A percentile compares a stretch with the other conserved stretches of the same genome.
Evolutionary conservation across 352 stramenopile genomes (phyloP).

Genomic region (Phytophthora foliorum): DNA sequence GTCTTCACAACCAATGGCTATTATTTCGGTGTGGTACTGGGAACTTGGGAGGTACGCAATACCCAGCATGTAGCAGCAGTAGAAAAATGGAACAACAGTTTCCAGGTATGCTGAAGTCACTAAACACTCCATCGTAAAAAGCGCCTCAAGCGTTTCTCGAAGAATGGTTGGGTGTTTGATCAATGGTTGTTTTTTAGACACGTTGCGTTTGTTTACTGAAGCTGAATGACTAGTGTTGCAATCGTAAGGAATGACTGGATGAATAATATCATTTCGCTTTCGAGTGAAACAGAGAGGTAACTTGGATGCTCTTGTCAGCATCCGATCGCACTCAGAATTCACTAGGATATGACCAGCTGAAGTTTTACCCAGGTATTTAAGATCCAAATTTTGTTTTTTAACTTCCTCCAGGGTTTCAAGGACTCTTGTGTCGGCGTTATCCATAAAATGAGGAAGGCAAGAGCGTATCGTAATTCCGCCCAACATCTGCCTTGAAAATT

Average conservation of each 20-base stretch:
- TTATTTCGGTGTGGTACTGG: constrained; percentile 36
- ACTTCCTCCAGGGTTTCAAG: not conserved
- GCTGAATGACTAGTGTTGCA: not conserved
- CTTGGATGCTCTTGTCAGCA: not conserved
- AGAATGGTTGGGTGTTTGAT: not conserved
- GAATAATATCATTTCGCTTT: not conserved
- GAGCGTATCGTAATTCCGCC: not conserved
- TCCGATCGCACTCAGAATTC: not conserved
- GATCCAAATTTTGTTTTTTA: not conserved
- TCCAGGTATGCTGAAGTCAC: constrained; percentile 41
- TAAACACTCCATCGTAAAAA: constrained; percentile 43
- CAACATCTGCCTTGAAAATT: constrained; percentile 8
- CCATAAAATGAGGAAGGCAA: not conserved
- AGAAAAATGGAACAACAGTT: constrained; percentile 38
- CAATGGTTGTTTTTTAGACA: not conserved
- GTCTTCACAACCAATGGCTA: constrained; percentile 5
- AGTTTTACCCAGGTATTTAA: not conserved
- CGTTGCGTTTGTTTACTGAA: not conserved
- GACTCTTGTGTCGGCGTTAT: not conserved
- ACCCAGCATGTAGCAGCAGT: constrained; percentile 22
- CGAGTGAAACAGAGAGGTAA: not conserved
- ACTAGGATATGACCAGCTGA: not conserved
- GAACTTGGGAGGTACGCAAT: constrained; percentile 25
- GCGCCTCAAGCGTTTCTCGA: constrained; percentile 2
- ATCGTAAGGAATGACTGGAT: not conserved